Base-by-base conservation (phyloP, 192 early-diverging fungal species). In the Coemansia aciculifera region DNA sequence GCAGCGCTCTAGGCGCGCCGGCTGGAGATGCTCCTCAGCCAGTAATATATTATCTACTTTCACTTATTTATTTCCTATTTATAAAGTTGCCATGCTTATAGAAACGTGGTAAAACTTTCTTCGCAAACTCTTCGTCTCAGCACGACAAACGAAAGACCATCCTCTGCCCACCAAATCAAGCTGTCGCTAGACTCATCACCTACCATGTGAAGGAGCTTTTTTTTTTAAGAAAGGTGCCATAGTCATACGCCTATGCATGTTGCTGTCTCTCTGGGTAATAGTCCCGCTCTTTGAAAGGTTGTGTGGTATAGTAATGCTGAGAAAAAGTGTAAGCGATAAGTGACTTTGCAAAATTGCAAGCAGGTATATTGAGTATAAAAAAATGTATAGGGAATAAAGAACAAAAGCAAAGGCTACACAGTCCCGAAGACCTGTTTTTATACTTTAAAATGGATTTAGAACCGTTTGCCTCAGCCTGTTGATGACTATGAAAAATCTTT, bases 141-240 rank as follows among this genome's bases (percentile, higher is more conserved):
- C 7, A 92, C 90, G 76, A 96, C 77, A 81, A 99, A 99, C 1
- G 95, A 93, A 13, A 87, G 87, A 21, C 96, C 95, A 60, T 89
- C 89, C 12, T 90, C 90, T 0, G 92, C 87, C 95, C 97, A 99
- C 31, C 88, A 86, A 52, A 99, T 98, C 40, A 95, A 73, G 38
- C 89, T 87, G 77, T 97, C 89, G 37, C 91, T 90, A n/a, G 80
- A 69, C 31, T 86, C 83, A 74, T 97, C 95, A 59, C 87, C 83
- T 1, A 99, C 97, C 95, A 98, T 98, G 69, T 90, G 94, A 73
- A 94, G 96, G 10, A 98, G 88, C 71, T 98, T 98, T 79, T 92
- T 95, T 12, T 79, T 92, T 95, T 12, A 98, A 75, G 72, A 98
- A 98, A 2, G 94, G 93, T 3, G 96, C 92, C 19, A 98, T 92